Evolutionary conservation across 208 protist species (phyloP), one percentile per base, ranked within the genome.

Genomic region (Pavlovales sp.): DNA sequence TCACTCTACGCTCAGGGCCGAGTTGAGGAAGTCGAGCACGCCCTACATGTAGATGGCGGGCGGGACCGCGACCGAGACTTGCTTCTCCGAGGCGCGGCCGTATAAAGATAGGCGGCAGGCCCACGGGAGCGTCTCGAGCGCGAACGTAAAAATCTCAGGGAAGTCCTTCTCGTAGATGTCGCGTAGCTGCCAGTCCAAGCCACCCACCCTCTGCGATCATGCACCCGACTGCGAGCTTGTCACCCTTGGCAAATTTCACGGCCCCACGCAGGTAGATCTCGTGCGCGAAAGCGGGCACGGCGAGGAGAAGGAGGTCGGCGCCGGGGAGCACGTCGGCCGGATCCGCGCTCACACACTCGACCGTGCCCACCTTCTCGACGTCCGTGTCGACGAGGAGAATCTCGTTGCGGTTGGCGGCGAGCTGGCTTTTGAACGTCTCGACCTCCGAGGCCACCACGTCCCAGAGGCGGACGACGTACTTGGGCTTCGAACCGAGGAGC

Each of bases 261-360:
- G 78, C 26, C 7, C 30, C 79, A 1, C 34, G 26, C 26, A 89
- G 86, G 79, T 67, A 81, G n/a, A 44, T 37, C 79, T 89, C 86
- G 79, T 89, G 86, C 18, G 86, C 86, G 75, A 89, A 89, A 0
- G 78, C 86, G 32, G 86, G 86, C 47, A 89, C 38, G 38, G 86
- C 66, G 42, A 89, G 39, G 38, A 89, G 40, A 2, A 89, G n/a
- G 47, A 89, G 40, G 66, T 89, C 82, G 36, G 71, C 32, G 36
- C 86, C 86, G 0, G 86, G 86, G 75, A 89, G 14, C 57, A 82
- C 86, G 36, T 89, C 86, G 14, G 34, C 75, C 26, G 86, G 57
- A 30, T 82, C 34, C 11, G 44, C 20, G 44, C 11, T 26, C 44
- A 57, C 44, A 7, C 20, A 26, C 11, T 57, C 44, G 11, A 57